These are phyloP conservation scores for Caloboletus firmus DNA, from an alignment of 1,284 basidiomycete genomes.

Conservation along the genomic window DNA sequence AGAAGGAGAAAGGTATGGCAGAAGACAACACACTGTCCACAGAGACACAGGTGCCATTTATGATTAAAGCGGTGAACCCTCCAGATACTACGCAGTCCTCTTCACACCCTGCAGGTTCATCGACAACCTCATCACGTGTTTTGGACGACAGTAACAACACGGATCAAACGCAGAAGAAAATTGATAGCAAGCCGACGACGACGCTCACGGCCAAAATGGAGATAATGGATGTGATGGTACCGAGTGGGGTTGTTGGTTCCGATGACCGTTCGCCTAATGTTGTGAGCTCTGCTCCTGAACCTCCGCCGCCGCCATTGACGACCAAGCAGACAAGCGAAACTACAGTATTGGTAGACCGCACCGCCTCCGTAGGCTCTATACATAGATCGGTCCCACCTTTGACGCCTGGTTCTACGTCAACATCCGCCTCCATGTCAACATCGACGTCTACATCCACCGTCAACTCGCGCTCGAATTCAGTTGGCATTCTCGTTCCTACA, in stretches of 20 bases:
- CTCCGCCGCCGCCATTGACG: constrained; percentile 36
- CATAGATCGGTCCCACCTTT: not conserved
- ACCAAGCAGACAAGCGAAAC: constrained; percentile 21
- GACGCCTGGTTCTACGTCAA: constrained; percentile 9
- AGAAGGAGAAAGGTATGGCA: not conserved
- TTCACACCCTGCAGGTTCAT: constrained; percentile 1
- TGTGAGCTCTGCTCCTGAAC: constrained; percentile 34
- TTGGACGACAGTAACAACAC: constrained; percentile 1
- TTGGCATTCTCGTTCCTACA: constrained; percentile 12
- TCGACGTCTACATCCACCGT: constrained; percentile 26
- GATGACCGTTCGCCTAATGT: constrained; percentile 26
- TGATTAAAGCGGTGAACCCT: not conserved
- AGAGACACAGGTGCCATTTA: not conserved
- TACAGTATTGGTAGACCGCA: constrained; percentile 9
- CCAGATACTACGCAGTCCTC: not conserved
- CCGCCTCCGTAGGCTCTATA: not conserved
- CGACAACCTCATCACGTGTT: constrained; percentile 1
- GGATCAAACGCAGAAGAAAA: constrained; percentile 12
- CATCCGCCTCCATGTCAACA: constrained; percentile 21
- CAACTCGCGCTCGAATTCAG: constrained; percentile 34
- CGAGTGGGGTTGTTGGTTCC: constrained; percentile 18
- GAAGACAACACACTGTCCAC: not conserved
- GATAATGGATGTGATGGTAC: constrained; percentile 27
- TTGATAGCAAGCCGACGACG: constrained; percentile 1
- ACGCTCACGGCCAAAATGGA: constrained; percentile 38